Evolutionary conservation across 2,329 filamentous ascomycete genomes (phyloP).

Genomic region (Didymosphaeria variabile): DNA sequence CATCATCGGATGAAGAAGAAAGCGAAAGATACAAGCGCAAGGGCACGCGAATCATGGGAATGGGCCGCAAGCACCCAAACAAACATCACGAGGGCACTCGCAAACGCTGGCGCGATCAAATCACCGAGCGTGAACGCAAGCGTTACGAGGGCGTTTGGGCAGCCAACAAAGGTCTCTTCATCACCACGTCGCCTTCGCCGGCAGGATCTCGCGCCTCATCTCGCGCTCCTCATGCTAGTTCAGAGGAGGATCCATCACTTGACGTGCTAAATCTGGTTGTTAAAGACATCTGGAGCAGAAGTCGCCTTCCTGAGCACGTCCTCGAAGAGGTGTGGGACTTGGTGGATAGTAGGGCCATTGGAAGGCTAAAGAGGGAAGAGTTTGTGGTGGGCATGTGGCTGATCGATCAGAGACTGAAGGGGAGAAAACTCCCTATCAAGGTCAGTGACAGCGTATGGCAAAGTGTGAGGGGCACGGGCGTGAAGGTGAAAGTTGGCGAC

Average conservation of each 20-base stretch:
- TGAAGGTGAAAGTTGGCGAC: constrained; percentile 44
- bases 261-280: constrained; percentile 74
- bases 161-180: constrained; percentile 72
- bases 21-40: constrained; percentile 62
- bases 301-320: constrained; percentile 71
- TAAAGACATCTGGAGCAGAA: constrained; percentile 78
- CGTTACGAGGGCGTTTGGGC: constrained; percentile 88
- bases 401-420: constrained; percentile 81
- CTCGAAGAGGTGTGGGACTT: constrained; percentile 81
- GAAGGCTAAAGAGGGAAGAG: constrained; percentile 71
- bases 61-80: constrained; percentile 66
- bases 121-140: constrained; percentile 77
- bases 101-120: constrained; percentile 78
- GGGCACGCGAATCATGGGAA: constrained; percentile 64
- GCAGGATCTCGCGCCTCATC: constrained; percentile 17
- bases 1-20: constrained; percentile 62
- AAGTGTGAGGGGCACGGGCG: constrained; percentile 64
- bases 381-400: constrained; percentile 88
- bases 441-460: constrained; percentile 80
- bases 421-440: constrained; percentile 76
- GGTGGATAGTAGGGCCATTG: constrained; percentile 67
- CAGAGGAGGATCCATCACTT: constrained; percentile 49
- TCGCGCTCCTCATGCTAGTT: constrained; percentile 5
- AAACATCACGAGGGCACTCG: constrained; percentile 79
- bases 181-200: constrained; percentile 30